Base-by-base conservation (phyloP, 371 early-diverging fungal genomes). In the Enteropsectra breve region DNA sequence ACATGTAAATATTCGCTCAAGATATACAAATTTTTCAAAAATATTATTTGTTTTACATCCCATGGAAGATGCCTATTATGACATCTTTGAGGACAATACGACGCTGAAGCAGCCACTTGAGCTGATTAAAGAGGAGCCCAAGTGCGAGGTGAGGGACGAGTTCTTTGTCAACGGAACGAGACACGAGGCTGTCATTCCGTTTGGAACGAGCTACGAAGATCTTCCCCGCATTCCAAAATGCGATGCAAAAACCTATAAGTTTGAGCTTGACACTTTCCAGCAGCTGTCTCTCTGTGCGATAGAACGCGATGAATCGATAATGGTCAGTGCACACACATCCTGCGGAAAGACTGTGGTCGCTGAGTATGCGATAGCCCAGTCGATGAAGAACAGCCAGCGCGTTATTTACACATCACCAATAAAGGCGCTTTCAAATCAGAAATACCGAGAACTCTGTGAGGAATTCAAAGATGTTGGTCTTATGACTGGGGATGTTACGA, bases 321-420 rank as follows among this genome's bases (percentile, higher is more conserved):
- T 98, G 50, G 97, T 98, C 0, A 85, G 90, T 61, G 99, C 99
- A 0, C 99, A 98, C 69, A 98, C 99, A 0, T 88, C 89, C 24
- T 95, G 97, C 15, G 99, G 99, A 65, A 98, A 98, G 78, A 98
- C 99, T 0, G 95, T 96, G 0, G 92, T 97, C 1, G 99, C 97
- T 21, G 99, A 98, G 79, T 97, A 96, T 80, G 96, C 97, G 0
- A 97, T 98, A 75, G 94, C 95, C 0, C 88, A 89, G 70, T 84
- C 88, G 63, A 75, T 97, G 69, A 84, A 84, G 46, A 84, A 88
- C 68, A 92, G 91, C 70, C 95, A 96, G 80, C 83, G 97, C 40
- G 95, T 98, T 18, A 91, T 98, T 66, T 98, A 98, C 75, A 98
- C 99, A 23, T 87, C 87, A 62, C 99, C 99, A 2, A 98, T 98